These are phyloP conservation scores for Malus fusca DNA, from an alignment of 306 rosid genomes.

Conservation along the genomic window DNA sequence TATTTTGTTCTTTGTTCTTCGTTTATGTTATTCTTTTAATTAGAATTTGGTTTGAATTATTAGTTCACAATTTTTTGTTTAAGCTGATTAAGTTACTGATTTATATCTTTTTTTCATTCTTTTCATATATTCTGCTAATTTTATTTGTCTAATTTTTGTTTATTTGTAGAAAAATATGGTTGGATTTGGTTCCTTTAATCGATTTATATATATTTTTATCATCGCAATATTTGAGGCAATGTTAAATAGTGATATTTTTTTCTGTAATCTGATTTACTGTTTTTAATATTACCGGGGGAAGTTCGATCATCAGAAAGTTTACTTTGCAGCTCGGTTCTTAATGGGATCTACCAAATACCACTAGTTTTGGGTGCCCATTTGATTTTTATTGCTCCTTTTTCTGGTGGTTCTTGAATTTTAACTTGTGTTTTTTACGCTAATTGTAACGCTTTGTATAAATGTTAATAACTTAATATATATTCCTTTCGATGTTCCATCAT, in stretches of 20 bases:
- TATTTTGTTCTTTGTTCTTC: not conserved
- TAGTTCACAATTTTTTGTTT: not conserved
- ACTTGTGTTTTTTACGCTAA: too few relatives aligned
- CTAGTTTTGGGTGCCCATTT: too few relatives aligned
- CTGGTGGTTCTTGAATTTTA: not conserved
- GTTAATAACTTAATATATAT: too few relatives aligned
- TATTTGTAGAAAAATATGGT: not conserved
- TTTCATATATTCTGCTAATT: not conserved
- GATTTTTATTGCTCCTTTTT: too few relatives aligned
- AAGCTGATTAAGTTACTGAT: too few relatives aligned
- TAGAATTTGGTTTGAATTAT: not conserved
- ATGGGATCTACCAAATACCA: not conserved
- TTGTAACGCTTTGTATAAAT: too few relatives aligned
- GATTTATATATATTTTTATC: too few relatives aligned
- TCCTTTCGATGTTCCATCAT: too few relatives aligned
- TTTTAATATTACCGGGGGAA: not conserved
- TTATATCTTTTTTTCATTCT: not conserved
- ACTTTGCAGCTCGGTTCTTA: not conserved
- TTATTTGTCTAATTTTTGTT: too few relatives aligned
- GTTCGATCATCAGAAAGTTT: not conserved
- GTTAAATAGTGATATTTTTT: not conserved
- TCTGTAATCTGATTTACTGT: not conserved
- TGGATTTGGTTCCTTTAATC: not conserved
- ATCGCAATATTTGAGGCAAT: too few relatives aligned
- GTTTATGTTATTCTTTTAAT: not conserved